Evolutionary conservation across 306 rosid genomes (phyloP).

Genomic region (Vigna mungo): DNA sequence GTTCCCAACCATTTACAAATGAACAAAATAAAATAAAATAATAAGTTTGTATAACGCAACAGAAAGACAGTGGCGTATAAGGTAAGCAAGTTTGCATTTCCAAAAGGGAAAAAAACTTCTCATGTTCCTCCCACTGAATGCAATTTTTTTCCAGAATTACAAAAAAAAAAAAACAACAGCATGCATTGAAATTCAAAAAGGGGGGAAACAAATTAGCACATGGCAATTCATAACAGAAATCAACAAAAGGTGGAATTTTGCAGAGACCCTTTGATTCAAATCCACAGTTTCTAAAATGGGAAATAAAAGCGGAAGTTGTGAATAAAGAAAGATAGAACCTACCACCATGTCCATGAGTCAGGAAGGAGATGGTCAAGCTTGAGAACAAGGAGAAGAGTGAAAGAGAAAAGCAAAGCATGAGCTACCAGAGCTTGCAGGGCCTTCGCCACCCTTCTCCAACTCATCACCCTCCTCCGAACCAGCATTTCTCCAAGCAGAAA

Average conservation of each 20-base stretch:
- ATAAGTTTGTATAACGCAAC: neutral
- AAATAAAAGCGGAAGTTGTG: neutral
- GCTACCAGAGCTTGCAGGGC: conserved; percentile 70
- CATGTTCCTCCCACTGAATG: conserved; percentile 5
- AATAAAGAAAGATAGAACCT: conserved; percentile 30
- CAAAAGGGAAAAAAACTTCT: neutral
- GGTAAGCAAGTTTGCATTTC: conserved; percentile 1
- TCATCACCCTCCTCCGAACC: conserved; percentile 69
- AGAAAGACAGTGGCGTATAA: conserved; percentile 22
- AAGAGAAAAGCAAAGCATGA: conserved; percentile 72
- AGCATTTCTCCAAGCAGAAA: conserved; percentile 51
- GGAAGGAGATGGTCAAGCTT: conserved; percentile 63
- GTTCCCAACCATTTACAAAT: neutral
- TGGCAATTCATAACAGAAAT: neutral
- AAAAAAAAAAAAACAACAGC: neutral
- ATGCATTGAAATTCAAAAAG: conserved; percentile 42
- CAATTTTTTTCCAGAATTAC: conserved; percentile 28
- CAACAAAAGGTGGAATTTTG: conserved; percentile 26
- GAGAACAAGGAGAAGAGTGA: conserved; percentile 72
- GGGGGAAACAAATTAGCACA: conserved; percentile 23
- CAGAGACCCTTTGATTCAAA: neutral
- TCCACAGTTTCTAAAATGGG: conserved; percentile 29
- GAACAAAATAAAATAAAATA: neutral
- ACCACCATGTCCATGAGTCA: conserved; percentile 95
- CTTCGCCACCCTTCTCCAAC: conserved; percentile 82